Evolutionary conservation across 2,329 filamentous ascomycete species (phyloP), one percentile per base, ranked within the genome.

Genomic region (Ramularia endophylla): DNA sequence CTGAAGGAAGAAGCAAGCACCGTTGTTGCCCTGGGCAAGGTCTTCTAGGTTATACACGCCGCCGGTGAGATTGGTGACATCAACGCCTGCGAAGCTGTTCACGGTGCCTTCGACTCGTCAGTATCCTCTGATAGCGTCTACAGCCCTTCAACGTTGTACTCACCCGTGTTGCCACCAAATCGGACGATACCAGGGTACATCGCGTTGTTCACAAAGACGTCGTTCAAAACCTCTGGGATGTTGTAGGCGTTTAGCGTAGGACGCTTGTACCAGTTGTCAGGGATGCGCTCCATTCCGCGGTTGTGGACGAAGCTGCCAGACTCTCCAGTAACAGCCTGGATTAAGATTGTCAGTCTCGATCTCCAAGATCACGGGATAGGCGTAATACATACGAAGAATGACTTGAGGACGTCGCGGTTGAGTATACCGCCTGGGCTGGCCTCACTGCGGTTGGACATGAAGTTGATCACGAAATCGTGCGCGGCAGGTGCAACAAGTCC

Each of bases 31-130:
- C 8, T 50, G 38, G 27, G 44, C 41, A 7, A 50, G 38, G 9
- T 40, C 17, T 2, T 29, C 43, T n/a, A 30, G 22, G 9, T 69
- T 72, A 41, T 68, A 64, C 0, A 72, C 56, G 15, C 66, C 66
- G 12, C 58, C 58, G 12, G 61, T 67, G 12, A 69, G 43, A 33
- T 65, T 51, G 7, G 38, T 47, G 5, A 63, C 40, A 39, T 65
- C 51, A 30, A 67, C 39, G 5, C 58, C 58, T 12, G 52, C 46
- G 50, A 62, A 66, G 20, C 57, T 55, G 47, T 65, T 59, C 8
- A 53, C 43, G 1, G 45, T 55, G n/a, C n/a, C n/a, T n/a, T n/a
- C n/a, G n/a, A n/a, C n/a, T n/a, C n/a, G n/a, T n/a, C n/a, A n/a
- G n/a, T n/a, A n/a, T n/a, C n/a, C n/a, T n/a, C n/a, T n/a, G n/a